A percentile compares a stretch with the other conserved stretches of the same genome.
Conservation (phyloP, 768 basidiomycete genomes). For the Baorangia bicolor region DNA sequence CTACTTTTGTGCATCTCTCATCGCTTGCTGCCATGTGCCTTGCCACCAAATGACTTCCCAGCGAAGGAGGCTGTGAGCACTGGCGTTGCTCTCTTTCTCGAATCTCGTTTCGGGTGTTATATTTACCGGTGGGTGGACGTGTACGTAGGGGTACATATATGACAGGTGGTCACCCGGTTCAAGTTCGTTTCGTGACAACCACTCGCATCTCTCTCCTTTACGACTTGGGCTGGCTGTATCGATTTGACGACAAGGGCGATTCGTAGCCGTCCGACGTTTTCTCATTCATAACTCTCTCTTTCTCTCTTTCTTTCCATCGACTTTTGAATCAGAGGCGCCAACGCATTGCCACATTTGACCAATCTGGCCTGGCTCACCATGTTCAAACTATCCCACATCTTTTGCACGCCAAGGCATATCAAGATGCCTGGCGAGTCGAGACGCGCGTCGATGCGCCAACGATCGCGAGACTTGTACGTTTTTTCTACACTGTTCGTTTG, state of each 20-base stretch:
- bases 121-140: constrained; percentile 10
- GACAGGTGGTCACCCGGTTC: background rate
- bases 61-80: constrained; percentile 8
- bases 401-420: constrained; percentile 52
- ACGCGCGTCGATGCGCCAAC: constrained; percentile 22
- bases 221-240: background rate
- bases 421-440: constrained; percentile 46
- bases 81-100: background rate
- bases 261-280: background rate
- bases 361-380: constrained; percentile 10
- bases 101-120: constrained; percentile 18
- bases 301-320: background rate
- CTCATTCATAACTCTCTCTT: background rate
- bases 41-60: background rate
- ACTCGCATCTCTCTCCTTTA: background rate
- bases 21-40: background rate
- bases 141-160: constrained; percentile 9
- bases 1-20: constrained; percentile 5
- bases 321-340: no score
- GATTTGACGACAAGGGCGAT: background rate
- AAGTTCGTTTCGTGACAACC: constrained; percentile 4
- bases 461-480: constrained; percentile 28
- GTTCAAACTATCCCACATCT: constrained; percentile 51
- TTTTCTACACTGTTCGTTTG: background rate
- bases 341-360: background rate